phyloP scores from a whole-genome alignment of 2,329 filamentous ascomycete genomes.

The Escovopsis weberi region DNA sequence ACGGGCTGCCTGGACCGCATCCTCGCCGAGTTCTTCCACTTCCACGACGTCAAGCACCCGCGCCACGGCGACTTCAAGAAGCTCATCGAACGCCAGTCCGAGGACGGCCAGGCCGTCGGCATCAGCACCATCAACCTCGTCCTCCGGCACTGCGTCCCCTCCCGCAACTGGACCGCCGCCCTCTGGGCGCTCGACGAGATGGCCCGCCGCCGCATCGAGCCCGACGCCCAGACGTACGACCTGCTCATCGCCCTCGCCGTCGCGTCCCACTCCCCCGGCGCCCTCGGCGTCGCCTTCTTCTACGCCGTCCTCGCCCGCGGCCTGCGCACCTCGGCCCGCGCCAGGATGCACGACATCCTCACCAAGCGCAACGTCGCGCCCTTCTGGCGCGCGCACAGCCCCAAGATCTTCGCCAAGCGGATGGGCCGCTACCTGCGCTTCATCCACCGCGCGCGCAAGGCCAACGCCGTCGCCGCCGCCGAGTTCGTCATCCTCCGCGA shows the following conservation, averaged over 20 bases:
- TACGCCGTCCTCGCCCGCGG: constrained; percentile 18
- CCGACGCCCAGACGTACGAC: constrained; percentile 20
- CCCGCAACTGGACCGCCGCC: constrained; percentile 17
- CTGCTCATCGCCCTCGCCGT: constrained; percentile 24
- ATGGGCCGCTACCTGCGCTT: constrained; percentile 10
- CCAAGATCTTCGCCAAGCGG: constrained; percentile 14
- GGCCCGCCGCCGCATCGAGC: constrained; percentile 9
- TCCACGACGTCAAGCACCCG: constrained; percentile 15
- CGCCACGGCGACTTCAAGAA: constrained; percentile 14
- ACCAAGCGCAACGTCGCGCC: constrained; percentile 10
- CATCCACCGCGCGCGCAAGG: background rate
- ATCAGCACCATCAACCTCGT: constrained; percentile 23
- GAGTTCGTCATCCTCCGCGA: constrained; percentile 17
- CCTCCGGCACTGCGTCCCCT: constrained; percentile 16
- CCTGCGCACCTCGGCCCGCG: constrained; percentile 13
- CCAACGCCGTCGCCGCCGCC: constrained; percentile 11
- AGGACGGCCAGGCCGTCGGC: constrained; percentile 13
- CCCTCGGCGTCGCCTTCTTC: constrained; percentile 18
- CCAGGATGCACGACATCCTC: constrained; percentile 13
- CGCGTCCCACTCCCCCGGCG: constrained; percentile 14
- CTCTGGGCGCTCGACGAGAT: constrained; percentile 16
- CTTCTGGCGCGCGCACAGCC: constrained; percentile 15
- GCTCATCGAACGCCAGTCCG: constrained; percentile 12
- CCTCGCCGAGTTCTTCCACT: constrained; percentile 27
- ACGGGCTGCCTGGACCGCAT: constrained; percentile 21